Percentiles rank a stretch among this genome's conserved stretches.
Conservation (phyloP, 2,329 filamentous ascomycete species). For the Alternaria hordeiaustralica region DNA sequence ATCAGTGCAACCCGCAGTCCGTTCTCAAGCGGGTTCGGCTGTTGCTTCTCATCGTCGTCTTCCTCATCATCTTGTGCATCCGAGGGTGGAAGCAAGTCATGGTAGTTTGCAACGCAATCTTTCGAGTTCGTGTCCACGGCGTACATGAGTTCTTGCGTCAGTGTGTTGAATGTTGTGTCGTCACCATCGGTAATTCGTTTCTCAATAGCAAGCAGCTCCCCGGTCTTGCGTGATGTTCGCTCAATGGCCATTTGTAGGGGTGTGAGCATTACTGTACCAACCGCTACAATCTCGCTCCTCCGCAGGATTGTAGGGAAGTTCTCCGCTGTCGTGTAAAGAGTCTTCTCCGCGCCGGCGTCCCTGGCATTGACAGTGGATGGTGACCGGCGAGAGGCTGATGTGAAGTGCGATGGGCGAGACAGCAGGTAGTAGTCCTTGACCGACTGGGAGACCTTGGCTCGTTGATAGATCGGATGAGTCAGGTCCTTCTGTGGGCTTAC, state of each 20-base stretch:
- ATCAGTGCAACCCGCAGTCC: slow-evolving; percentile 84
- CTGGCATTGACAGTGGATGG: slow-evolving; percentile 70
- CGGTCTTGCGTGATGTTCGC: slow-evolving; percentile 86
- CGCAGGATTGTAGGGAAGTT: slow-evolving; percentile 89
- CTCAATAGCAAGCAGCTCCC: slow-evolving; percentile 79
- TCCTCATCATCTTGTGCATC: slow-evolving; percentile 46
- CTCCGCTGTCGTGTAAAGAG: slow-evolving; percentile 81
- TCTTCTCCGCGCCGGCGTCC: slow-evolving; percentile 82
- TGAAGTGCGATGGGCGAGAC: slow-evolving; percentile 78
- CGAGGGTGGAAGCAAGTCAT: slow-evolving; percentile 69
- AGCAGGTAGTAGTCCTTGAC: slow-evolving; percentile 87
- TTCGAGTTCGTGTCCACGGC: slow-evolving; percentile 77
- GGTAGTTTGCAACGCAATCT: slow-evolving; percentile 80
- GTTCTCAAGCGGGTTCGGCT: slow-evolving; percentile 67
- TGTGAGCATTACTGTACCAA: slow-evolving; percentile 69
- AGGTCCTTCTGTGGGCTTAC: slow-evolving; percentile 85
- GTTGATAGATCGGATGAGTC: slow-evolving; percentile 82
- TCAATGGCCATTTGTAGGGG: slow-evolving; percentile 90
- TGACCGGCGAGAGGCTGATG: slow-evolving; percentile 74
- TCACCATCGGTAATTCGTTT: slow-evolving; percentile 76
- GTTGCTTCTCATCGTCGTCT: slow-evolving; percentile 52
- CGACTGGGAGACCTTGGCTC: slow-evolving; percentile 80
- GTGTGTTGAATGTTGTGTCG: slow-evolving; percentile 68
- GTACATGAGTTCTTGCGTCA: slow-evolving; percentile 78
- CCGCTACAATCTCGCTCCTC: slow-evolving; percentile 80